Evolutionary conservation across 2,329 filamentous ascomycete genomes (phyloP).

Genomic region (Penicillium brevicompactum): DNA sequence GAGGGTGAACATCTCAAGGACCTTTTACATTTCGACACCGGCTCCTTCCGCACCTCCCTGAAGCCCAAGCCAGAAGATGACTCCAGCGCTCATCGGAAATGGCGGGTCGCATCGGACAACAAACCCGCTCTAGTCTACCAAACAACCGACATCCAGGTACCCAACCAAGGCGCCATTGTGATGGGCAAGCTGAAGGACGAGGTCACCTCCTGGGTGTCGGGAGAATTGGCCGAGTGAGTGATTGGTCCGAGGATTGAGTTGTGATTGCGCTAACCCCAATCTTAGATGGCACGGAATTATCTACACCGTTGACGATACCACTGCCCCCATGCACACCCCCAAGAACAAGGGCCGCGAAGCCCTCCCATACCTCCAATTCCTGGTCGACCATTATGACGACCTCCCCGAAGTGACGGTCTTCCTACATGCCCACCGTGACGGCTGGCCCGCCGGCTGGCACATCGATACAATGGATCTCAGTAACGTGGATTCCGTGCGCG

Average conservation of each 20-base stretch:
- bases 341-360: conserved; percentile 49
- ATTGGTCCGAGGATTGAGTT: background rate
- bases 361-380: conserved; percentile 49
- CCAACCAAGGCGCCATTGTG: conserved; percentile 45
- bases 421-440: conserved; percentile 58
- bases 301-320: conserved; percentile 45
- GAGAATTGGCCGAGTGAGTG: conserved; percentile 46
- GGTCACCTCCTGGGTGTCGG: conserved; percentile 50
- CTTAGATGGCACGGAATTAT: conserved; percentile 50
- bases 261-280: background rate
- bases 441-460: conserved; percentile 53
- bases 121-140: conserved; percentile 25
- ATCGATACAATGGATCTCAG: conserved; percentile 60
- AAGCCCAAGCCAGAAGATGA: conserved; percentile 10
- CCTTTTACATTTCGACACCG: conserved; percentile 31
- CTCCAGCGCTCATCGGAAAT: conserved; percentile 19
- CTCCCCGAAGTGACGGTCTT: conserved; percentile 58
- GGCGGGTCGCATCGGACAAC: conserved; percentile 17
- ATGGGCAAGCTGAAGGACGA: conserved; percentile 48
- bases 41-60: conserved; percentile 17
- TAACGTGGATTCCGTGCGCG: conserved; percentile 53
- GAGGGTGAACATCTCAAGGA: conserved; percentile 23
- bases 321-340: conserved; percentile 33
- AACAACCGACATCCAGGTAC: conserved; percentile 32
- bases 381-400: conserved; percentile 49